These are phyloP conservation scores for Penicillium desertorum DNA, from an alignment of 495 filamentous ascomycete genomes.

Conservation along the genomic window DNA sequence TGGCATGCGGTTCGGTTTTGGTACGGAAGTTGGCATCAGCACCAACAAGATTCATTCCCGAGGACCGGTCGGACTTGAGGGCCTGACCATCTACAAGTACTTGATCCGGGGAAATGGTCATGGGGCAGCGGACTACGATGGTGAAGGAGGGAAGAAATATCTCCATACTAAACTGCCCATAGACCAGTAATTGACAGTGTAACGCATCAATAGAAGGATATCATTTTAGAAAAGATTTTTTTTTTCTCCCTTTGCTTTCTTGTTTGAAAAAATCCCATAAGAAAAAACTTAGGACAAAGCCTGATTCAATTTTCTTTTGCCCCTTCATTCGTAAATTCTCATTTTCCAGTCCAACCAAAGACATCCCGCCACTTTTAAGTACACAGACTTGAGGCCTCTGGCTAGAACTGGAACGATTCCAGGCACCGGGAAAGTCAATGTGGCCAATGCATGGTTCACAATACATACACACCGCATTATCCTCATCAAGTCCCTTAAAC, in stretches of 20 bases:
- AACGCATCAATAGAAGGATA: constrained; percentile 1
- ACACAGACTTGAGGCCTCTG: constrained; percentile 29
- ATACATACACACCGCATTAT: constrained; percentile 20
- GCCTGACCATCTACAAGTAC: constrained; percentile 97
- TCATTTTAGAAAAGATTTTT: constrained; percentile 24
- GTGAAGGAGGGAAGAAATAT: constrained; percentile 51
- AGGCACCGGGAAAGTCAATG: constrained; percentile 20
- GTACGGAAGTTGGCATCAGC: constrained; percentile 96
- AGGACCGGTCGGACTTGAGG: constrained; percentile 91
- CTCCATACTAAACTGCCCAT: constrained; percentile 35
- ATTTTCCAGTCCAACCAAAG: constrained; percentile 27
- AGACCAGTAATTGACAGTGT: constrained; percentile 3
- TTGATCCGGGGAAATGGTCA: constrained; percentile 80
- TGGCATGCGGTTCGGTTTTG: constrained; percentile 95
- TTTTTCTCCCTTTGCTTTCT: constrained; percentile 10
- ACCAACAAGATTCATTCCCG: constrained; percentile 97
- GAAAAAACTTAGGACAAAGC: constrained; percentile 34
- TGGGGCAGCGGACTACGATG: constrained; percentile 68
- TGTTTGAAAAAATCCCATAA: constrained; percentile 29
- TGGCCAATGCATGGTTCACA: constrained; percentile 13
- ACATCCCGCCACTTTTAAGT: constrained; percentile 27
- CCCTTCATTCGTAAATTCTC: constrained; percentile 29
- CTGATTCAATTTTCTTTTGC: constrained; percentile 38
- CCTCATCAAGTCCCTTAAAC: constrained; percentile 59
- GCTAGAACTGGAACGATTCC: constrained; percentile 22